Evolutionary conservation across 2,329 filamentous ascomycete genomes (phyloP).

Genomic region (Aspergillus pseudoviridinutans): DNA sequence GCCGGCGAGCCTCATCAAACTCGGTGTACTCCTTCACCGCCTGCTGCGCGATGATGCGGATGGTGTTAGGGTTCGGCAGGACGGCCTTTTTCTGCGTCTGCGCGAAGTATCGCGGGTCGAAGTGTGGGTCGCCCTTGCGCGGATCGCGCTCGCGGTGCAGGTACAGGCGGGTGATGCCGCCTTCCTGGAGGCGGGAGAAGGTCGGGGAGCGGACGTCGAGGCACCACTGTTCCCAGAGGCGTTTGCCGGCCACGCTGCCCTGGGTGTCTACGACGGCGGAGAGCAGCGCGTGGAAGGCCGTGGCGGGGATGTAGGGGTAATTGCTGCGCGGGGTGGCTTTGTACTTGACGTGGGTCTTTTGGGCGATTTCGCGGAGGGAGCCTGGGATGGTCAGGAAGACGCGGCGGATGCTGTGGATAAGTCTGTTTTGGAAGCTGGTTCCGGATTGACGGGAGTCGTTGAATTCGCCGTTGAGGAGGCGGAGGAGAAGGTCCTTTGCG

Average conservation of each 20-base stretch:
- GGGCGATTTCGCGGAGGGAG: slow-evolving; percentile 25
- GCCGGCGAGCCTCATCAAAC: neutral
- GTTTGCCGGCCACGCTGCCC: slow-evolving; percentile 46
- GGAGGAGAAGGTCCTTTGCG: slow-evolving; percentile 31
- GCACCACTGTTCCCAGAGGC: slow-evolving; percentile 49
- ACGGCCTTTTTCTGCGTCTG: slow-evolving; percentile 25
- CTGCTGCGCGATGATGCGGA: slow-evolving; percentile 34
- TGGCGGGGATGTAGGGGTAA: slow-evolving; percentile 28
- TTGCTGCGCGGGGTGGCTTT: slow-evolving; percentile 12
- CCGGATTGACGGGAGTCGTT: slow-evolving; percentile 18
- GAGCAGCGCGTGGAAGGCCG: slow-evolving; percentile 52
- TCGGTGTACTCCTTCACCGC: slow-evolving; percentile 27
- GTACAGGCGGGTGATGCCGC: slow-evolving; percentile 26
- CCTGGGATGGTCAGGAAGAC: slow-evolving; percentile 32
- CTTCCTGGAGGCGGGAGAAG: slow-evolving; percentile 19
- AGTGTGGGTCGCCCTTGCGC: slow-evolving; percentile 21
- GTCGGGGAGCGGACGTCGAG: slow-evolving; percentile 22
- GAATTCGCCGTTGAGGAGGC: slow-evolving; percentile 34
- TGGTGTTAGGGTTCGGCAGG: slow-evolving; percentile 31
- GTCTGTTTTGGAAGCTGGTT: slow-evolving; percentile 24
- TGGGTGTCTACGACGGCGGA: slow-evolving; percentile 50
- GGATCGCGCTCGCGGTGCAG: slow-evolving; percentile 18
- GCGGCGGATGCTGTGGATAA: slow-evolving; percentile 25
- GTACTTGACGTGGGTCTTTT: slow-evolving; percentile 13
- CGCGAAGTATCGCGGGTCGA: slow-evolving; percentile 21